Conservation (phyloP, 1,284 basidiomycete species). For the Spongiforma sp. region DNA sequence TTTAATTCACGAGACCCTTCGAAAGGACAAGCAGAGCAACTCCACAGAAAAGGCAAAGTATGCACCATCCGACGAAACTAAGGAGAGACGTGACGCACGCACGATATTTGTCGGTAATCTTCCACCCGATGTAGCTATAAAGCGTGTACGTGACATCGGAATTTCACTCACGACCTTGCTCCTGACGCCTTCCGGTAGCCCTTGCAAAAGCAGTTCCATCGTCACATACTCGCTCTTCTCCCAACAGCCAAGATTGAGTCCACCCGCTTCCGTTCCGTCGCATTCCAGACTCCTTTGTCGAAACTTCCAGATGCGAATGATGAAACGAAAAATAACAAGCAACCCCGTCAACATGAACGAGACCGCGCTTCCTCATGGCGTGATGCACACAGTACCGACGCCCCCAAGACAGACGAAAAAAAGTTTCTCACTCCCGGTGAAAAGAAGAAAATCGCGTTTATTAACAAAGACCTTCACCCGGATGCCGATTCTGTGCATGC, state of each 20-base stretch:
- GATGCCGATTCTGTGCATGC: conserved; percentile 77
- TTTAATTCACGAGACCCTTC: conserved; percentile 44
- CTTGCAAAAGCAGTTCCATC: conserved; percentile 68
- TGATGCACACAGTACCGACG: conserved; percentile 50
- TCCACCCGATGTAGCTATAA: conserved; percentile 75
- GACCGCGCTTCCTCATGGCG: conserved; percentile 76
- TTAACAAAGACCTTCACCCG: conserved; percentile 87
- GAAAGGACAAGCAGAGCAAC: conserved; percentile 15
- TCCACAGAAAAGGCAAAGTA: conserved; percentile 43
- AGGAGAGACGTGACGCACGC: conserved; percentile 73
- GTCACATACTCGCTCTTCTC: conserved; percentile 72
- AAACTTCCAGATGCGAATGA: conserved; percentile 54
- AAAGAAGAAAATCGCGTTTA: conserved; percentile 95
- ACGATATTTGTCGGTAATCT: conserved; percentile 97
- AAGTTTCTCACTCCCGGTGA: conserved; percentile 80
- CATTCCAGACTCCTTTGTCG: conserved; percentile 82
- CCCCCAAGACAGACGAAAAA: conserved; percentile 57
- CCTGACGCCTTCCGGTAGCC: conserved; percentile 44
- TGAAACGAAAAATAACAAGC: conserved; percentile 37
- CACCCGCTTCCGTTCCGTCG: conserved; percentile 88
- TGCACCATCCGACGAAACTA: conserved; percentile 70
- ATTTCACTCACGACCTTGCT: conserved; percentile 1
- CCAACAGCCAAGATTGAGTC: conserved; percentile 85
- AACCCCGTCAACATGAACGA: conserved; percentile 55
- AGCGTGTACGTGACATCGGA: conserved; percentile 56